These are phyloP conservation scores for Dinochytrium kinnereticum DNA, from an alignment of 371 early-diverging fungal species.

Conservation along the genomic window DNA sequence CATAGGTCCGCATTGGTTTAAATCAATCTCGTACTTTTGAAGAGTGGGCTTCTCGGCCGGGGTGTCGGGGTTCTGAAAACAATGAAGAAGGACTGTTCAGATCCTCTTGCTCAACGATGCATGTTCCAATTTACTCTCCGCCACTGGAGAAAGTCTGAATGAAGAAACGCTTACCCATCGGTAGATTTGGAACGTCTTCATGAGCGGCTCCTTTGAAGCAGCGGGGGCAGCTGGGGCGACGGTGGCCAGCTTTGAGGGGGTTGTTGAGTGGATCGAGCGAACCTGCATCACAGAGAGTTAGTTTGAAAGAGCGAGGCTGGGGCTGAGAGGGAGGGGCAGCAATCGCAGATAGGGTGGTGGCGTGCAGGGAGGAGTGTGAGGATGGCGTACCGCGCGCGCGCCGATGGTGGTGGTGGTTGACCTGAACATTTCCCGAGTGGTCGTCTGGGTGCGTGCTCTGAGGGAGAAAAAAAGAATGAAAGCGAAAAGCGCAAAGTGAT, in stretches of 20 bases:
- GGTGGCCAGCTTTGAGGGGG: constrained; percentile 34
- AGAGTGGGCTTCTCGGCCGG: constrained; percentile 88
- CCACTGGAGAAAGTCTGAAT: neutral
- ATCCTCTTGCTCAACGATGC: neutral
- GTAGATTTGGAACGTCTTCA: constrained; percentile 84
- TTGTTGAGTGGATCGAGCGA: constrained; percentile 32
- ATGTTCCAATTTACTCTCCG: no score
- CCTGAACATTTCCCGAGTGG: constrained; percentile 1
- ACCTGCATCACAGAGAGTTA: no score
- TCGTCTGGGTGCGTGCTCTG: no score
- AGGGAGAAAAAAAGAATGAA: neutral
- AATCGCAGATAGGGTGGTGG: no score
- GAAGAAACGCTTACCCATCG: constrained; percentile 74
- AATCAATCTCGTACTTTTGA: constrained; percentile 86
- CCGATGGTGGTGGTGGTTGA: neutral
- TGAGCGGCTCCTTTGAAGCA: constrained; percentile 62
- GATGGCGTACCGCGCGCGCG: neutral
- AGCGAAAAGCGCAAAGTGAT: neutral
- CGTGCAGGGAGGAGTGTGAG: no score
- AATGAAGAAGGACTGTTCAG: neutral
- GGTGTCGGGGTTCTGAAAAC: constrained; percentile 82
- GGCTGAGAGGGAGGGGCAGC: no score
- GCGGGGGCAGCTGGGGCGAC: constrained; percentile 36
- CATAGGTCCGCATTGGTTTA: constrained; percentile 94
- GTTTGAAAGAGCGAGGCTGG: no score